A percentile compares a stretch with the other conserved stretches of the same genome.
Conservation (phyloP, 176 grass and related monocot genomes). For the Zoysia japonica region DNA sequence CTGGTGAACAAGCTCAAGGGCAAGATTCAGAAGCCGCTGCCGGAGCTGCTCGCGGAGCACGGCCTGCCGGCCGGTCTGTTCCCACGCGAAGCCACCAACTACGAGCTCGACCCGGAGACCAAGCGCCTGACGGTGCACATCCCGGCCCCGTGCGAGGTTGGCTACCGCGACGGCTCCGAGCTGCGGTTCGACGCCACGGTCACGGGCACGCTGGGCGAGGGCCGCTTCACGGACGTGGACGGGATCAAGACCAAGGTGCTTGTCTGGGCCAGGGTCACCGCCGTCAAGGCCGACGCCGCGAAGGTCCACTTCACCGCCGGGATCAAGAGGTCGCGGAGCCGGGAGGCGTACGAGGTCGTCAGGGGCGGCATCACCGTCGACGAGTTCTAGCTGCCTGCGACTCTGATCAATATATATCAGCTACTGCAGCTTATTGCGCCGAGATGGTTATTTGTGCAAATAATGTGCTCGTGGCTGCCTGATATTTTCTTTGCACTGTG, state of each 20-base stretch:
- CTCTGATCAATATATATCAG: background rate
- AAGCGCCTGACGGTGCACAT: conserved; percentile 80
- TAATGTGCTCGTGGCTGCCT: conserved; percentile 5
- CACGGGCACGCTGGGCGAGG: conserved; percentile 60
- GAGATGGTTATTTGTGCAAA: conserved; percentile 5
- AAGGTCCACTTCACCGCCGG: conserved; percentile 79
- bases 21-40: conserved; percentile 91
- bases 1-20: conserved; percentile 95
- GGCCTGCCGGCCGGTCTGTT: conserved; percentile 73
- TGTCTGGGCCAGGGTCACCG: conserved; percentile 82
- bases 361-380: conserved; percentile 63
- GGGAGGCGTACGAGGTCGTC: conserved; percentile 77
- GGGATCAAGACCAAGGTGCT: conserved; percentile 95
- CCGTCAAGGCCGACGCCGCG: conserved; percentile 68
- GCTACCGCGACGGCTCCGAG: conserved; percentile 79
- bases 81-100: conserved; percentile 82
- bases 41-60: conserved; percentile 81
- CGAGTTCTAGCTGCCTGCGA: conserved; percentile 45
- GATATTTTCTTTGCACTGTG: background rate
- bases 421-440: background rate
- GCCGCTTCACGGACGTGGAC: conserved; percentile 60
- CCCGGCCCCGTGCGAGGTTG: conserved; percentile 79
- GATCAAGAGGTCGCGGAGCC: conserved; percentile 69
- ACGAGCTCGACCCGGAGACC: conserved; percentile 75
- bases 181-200: conserved; percentile 75